Evolutionary conservation across 176 grass and related monocot species (phyloP).

Genomic region (Cenchrus americanus): DNA sequence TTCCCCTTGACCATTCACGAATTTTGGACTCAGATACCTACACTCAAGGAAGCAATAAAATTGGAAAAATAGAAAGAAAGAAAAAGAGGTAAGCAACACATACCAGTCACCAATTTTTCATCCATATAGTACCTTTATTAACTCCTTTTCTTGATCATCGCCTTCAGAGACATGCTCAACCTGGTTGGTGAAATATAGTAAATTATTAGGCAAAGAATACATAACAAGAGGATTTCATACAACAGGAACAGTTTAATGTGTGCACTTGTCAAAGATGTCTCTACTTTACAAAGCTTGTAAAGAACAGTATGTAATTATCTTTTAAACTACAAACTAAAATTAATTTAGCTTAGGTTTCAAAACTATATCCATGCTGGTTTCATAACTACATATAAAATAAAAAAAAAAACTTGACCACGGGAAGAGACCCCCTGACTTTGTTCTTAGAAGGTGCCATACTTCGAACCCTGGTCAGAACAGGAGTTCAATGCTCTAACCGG

Average conservation of each 20-base stretch:
- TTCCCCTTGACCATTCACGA: constrained; percentile 86
- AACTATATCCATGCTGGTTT: neutral
- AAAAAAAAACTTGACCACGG: too few species aligned
- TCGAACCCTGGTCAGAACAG: too few species aligned
- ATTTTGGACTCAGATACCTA: constrained; percentile 85
- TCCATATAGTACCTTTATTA: constrained; percentile 66
- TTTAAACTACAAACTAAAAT: neutral
- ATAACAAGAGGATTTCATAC: constrained; percentile 23
- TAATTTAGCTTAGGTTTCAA: neutral
- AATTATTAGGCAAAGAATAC: constrained; percentile 2
- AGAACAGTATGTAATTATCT: neutral
- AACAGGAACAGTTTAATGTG: constrained; percentile 14
- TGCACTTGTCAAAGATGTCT: neutral
- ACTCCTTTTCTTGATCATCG: constrained; percentile 56
- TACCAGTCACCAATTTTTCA: neutral
- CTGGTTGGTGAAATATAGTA: constrained; percentile 44
- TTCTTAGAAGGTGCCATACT: too few species aligned
- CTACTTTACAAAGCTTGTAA: constrained; percentile 9
- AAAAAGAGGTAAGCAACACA: constrained; percentile 15
- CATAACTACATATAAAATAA: neutral
- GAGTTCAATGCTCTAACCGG: too few species aligned
- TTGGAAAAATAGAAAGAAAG: constrained; percentile 32
- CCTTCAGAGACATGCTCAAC: constrained; percentile 76
- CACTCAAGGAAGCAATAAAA: constrained; percentile 35
- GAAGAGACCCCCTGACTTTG: too few species aligned